A percentile compares a stretch with the other conserved stretches of the same genome.
Evolutionary conservation across 1,284 basidiomycete genomes (phyloP).

Genomic region (Phellinidium pouzarii): DNA sequence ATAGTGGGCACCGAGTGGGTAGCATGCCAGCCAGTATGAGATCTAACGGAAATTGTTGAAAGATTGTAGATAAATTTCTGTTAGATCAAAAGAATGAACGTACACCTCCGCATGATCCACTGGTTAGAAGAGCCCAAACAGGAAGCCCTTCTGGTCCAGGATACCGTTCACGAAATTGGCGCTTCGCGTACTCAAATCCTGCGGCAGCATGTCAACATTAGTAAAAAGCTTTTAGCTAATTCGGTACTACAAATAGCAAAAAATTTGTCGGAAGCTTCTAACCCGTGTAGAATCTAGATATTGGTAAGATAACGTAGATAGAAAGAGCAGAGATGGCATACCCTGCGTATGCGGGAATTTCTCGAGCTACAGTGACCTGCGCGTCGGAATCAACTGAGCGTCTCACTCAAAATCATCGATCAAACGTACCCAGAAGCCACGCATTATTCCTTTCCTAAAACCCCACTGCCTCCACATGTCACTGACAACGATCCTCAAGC

Average conservation of each 20-base stretch:
- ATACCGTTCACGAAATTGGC: constrained; percentile 58
- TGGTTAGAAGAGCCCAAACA: constrained; percentile 82
- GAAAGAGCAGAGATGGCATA: constrained; percentile 29
- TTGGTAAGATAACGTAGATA: neutral
- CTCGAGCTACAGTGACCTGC: constrained; percentile 85
- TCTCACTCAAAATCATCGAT: neutral
- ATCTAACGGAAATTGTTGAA: constrained; percentile 40
- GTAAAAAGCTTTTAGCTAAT: neutral
- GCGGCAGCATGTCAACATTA: constrained; percentile 22
- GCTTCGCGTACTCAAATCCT: constrained; percentile 88
- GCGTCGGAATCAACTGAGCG: neutral
- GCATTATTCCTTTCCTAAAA: constrained; percentile 83
- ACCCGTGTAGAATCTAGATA: constrained; percentile 68
- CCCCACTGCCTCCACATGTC: constrained; percentile 88
- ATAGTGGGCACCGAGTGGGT: constrained; percentile 79
- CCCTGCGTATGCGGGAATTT: constrained; percentile 94
- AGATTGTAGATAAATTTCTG: constrained; percentile 5
- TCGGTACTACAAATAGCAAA: neutral
- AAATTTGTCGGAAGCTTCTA: constrained; percentile 1
- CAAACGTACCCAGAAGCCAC: constrained; percentile 83
- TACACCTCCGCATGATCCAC: constrained; percentile 86
- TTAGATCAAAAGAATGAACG: constrained; percentile 26
- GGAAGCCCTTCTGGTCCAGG: constrained; percentile 56
- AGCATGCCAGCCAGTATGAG: constrained; percentile 91
- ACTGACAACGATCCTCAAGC: constrained; percentile 58